These are phyloP conservation scores for Onygenales sp. DNA, from an alignment of 2,329 filamentous ascomycete genomes.

Conservation along the genomic window DNA sequence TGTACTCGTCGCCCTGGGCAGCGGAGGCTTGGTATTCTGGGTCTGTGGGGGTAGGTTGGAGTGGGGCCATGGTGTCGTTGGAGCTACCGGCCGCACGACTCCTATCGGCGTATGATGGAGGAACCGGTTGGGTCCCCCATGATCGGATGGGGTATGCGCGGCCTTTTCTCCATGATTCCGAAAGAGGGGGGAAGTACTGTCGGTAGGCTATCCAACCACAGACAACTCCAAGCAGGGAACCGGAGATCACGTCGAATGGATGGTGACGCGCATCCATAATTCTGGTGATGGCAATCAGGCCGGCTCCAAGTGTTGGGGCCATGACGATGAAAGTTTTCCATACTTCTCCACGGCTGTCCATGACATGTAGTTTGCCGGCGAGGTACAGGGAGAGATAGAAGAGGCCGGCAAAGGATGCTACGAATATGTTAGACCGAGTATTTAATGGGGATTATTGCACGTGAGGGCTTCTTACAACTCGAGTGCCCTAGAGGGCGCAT, in stretches of 20 bases:
- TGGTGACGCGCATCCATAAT: slow-evolving; percentile 56
- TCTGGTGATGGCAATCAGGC: slow-evolving; percentile 46
- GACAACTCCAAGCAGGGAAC: slow-evolving; percentile 43
- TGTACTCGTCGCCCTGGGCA: neutral
- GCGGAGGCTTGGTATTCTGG: slow-evolving; percentile 17
- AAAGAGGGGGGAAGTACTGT: slow-evolving; percentile 50
- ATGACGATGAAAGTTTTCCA: slow-evolving; percentile 50
- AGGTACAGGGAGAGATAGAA: slow-evolving; percentile 53
- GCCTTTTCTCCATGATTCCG: slow-evolving; percentile 48
- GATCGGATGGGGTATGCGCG: slow-evolving; percentile 49
- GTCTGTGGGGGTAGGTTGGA: slow-evolving; percentile 21
- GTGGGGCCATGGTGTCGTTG: slow-evolving; percentile 8
- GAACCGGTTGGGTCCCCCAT: slow-evolving; percentile 34
- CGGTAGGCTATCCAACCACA: slow-evolving; percentile 46
- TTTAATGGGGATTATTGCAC: slow-evolving; percentile 12
- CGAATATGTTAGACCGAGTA: slow-evolving; percentile 9
- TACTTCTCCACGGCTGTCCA: slow-evolving; percentile 51
- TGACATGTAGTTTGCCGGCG: slow-evolving; percentile 49
- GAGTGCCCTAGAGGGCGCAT: slow-evolving; percentile 32
- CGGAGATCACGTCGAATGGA: slow-evolving; percentile 51
- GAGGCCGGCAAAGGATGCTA: slow-evolving; percentile 49
- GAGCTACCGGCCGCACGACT: slow-evolving; percentile 6
- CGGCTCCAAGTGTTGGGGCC: slow-evolving; percentile 44
- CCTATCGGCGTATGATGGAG: slow-evolving; percentile 4
- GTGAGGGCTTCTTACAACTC: slow-evolving; percentile 34